These are phyloP conservation scores for Microbotryum saponariae DNA, from an alignment of 1,284 basidiomycete species.

Conservation along the genomic window DNA sequence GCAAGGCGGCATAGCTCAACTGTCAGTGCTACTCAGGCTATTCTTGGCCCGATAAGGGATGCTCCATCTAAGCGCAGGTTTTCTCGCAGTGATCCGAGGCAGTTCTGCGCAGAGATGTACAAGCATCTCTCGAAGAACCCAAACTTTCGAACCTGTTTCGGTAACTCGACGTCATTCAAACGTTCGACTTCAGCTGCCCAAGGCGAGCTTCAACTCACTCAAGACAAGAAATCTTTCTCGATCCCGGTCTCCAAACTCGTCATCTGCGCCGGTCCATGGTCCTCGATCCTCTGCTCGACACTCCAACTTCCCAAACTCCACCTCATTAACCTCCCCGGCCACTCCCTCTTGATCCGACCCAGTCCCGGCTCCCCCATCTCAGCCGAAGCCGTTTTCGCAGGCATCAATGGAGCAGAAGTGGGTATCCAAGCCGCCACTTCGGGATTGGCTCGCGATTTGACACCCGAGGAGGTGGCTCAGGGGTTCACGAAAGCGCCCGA, in stretches of 20 bases:
- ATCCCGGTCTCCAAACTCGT: constrained; percentile 12
- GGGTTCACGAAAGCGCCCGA: constrained; percentile 26
- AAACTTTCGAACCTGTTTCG: constrained; percentile 18
- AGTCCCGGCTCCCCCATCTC: constrained; percentile 1
- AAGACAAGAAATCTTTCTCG: neutral
- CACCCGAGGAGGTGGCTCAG: constrained; percentile 11
- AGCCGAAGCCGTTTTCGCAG: constrained; percentile 25
- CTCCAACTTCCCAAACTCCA: constrained; percentile 16
- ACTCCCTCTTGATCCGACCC: constrained; percentile 28
- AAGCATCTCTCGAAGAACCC: neutral
- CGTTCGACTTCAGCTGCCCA: neutral
- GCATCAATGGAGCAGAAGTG: constrained; percentile 15
- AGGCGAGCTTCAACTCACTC: neutral
- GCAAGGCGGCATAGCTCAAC: constrained; percentile 23
- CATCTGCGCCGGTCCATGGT: constrained; percentile 28
- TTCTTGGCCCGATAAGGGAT: no score
- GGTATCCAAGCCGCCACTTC: constrained; percentile 26
- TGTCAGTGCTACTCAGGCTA: constrained; percentile 9
- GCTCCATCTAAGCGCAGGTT: neutral
- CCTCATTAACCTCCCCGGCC: constrained; percentile 27
- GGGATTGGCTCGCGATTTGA: constrained; percentile 13
- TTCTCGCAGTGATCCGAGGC: constrained; percentile 15
- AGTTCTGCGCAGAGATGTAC: constrained; percentile 20
- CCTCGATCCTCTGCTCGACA: constrained; percentile 10
- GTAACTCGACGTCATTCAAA: neutral